Evolutionary conservation across 164 flowering plant species (phyloP), one percentile per base, ranked within the genome.

Genomic region (Umbilicus rupestris): DNA sequence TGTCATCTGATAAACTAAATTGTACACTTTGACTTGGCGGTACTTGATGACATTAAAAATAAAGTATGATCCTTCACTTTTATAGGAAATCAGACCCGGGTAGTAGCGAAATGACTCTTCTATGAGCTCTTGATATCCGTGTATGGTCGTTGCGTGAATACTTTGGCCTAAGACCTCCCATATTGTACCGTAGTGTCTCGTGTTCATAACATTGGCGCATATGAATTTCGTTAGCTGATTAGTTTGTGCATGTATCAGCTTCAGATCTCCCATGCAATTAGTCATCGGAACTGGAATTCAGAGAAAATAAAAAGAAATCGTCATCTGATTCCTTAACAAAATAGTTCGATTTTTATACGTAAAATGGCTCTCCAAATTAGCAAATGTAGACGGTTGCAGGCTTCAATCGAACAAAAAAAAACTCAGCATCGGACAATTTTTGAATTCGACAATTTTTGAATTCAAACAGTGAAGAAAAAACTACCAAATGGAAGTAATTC

Each of bases 1-100:
- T n/a, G 55, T 47, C 55, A 47, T 47, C 55, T 47, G 55, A 47
- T 47, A 47, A 47, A 47, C 55, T 47, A 47, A 47, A 47, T 47
- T 47, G 55, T 47, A 47, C 22, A 47, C 55, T 20, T 47, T 47
- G 55, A 47, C 55, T 47, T 47, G 55, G 1, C 26, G 9, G 55
- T 47, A 47, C 24, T 47, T 47, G 22, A 47, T 47, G 24, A 26
- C 55, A n/a, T 47, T 47, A 47, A 20, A 47, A 7, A 47, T 47
- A 39, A 60, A 30, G 35, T 30, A 60, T 16, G 22, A 19, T 60
- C 64, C 64, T 60, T 60, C 64, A 31, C n/a, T 60, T 60, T 31
- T 60, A 35, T 30, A 60, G 39, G 39, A 60, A 60, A 60, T 60
- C 12, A 60, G 20, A 31, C 64, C 64, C 5, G 64, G 64, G 22